Base-by-base conservation (phyloP, 768 basidiomycete genomes). In the Boletus vermiculosoides region DNA sequence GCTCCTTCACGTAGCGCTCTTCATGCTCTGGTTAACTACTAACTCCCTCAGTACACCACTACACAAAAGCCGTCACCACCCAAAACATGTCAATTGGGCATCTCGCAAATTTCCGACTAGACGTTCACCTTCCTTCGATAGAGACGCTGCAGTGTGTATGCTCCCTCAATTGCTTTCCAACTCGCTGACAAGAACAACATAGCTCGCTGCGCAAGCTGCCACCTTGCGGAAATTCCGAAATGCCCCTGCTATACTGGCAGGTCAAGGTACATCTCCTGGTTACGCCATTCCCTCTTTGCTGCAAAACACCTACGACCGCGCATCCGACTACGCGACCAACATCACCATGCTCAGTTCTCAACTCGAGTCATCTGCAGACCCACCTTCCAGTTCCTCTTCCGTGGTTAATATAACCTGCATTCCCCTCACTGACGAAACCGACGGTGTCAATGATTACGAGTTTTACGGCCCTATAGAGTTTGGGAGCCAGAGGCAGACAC, bases 401-500 rank as follows among this genome's bases (percentile, higher is more conserved):
- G 20, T 23, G 7, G 18, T 57, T 20, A 46, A 54, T 23, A 10
- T 52, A 10, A 48, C 55, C 16, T 13, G 25, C 28, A 25, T 28
- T 57, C 63, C 73, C 5, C 71, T 82, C 45, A 71, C 55, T 12
- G 81, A 82, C 63, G 66, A 75, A 55, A 69, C 77, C 2, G 66
- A 71, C 22, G 74, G 71, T 18, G 55, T 56, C 28, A 59, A 77
- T 42, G 81, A 84, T 55, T 57, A 79, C 30, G 67, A 80, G 52
- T 85, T 84, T 64, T 83, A 79, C 52, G 68, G 70, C 22, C 34
- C 41, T 5, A 52, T 86, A 46, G 36, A 60, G 6, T 74, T 89
- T 50, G 88, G 88, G 11, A 83, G 83, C 18, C 80, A 80, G 1
- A 61, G 72, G 1, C 85, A 87, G 66, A 51, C 59, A 22, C 63